Conservation (phyloP, 345 rosid genomes). For the Gossypium arboreum region DNA sequence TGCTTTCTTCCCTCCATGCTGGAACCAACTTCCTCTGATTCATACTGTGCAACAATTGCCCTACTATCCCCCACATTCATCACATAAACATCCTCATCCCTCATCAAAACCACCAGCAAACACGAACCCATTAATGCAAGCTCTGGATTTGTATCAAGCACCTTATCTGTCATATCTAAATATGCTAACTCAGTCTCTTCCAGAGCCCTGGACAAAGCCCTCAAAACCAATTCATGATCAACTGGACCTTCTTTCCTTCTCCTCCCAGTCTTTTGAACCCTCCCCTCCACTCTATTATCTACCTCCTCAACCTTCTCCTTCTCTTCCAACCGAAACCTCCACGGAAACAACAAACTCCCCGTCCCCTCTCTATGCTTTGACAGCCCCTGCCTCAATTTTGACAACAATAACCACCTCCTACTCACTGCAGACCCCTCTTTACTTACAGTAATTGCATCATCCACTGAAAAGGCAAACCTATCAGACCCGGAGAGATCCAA, state of each 20-base stretch:
- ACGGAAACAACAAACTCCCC: constrained; percentile 58
- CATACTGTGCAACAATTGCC: constrained; percentile 84
- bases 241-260: constrained; percentile 75
- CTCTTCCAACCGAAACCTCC: constrained; percentile 76
- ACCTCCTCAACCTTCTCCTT: constrained; percentile 50
- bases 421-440: constrained; percentile 61
- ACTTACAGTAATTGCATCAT: constrained; percentile 71
- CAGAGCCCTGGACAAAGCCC: constrained; percentile 81
- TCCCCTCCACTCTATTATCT: constrained; percentile 54
- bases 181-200: constrained; percentile 78
- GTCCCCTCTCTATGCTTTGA: constrained; percentile 58
- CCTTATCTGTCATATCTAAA: constrained; percentile 91
- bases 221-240: constrained; percentile 70
- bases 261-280: constrained; percentile 43
- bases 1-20: constrained; percentile 28
- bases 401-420: constrained; percentile 75
- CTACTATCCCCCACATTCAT: constrained; percentile 99
- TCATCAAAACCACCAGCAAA: constrained; percentile 84
- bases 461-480: constrained; percentile 86
- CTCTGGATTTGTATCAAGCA: constrained; percentile 81
- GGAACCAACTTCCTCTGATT: constrained; percentile 42
- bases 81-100: constrained; percentile 92
- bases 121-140: constrained; percentile 98
- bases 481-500: constrained; percentile 94
- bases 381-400: constrained; percentile 80